Conservation (phyloP, 1,139 yeast genomes). For the Debaryomyces nepalensis region DNA sequence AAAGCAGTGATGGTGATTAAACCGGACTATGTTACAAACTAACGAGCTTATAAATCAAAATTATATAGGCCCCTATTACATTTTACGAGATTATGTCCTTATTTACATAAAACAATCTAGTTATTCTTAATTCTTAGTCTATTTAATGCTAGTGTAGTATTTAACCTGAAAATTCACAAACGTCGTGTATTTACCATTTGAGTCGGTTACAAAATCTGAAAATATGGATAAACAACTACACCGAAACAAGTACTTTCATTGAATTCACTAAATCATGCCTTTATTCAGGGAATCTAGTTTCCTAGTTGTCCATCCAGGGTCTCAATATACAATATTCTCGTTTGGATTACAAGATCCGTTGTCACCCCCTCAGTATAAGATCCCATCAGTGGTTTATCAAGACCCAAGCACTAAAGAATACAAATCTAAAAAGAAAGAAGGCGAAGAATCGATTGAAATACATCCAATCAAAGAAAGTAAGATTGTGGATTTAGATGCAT, state of each 20-base stretch:
- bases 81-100: not conserved
- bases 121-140: not conserved
- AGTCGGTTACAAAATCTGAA: not conserved
- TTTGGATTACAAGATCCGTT: conserved; percentile 83
- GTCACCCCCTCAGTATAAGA: conserved; percentile 72
- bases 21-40: not conserved
- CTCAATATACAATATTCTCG: conserved; percentile 71
- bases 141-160: not conserved
- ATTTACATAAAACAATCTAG: not conserved
- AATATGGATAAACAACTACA: conserved; percentile 7
- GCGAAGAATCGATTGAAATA: conserved; percentile 46
- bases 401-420: conserved; percentile 47
- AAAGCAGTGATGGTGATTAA: conserved; percentile 22
- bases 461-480: conserved; percentile 67
- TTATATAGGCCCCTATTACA: not conserved
- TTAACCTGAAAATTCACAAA: not conserved
- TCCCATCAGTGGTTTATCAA: conserved; percentile 77
- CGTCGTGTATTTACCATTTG: conserved; percentile 2
- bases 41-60: not conserved
- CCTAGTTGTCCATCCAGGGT: conserved; percentile 80
- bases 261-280: conserved; percentile 43
- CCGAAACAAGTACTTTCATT: not conserved
- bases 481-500: conserved; percentile 70
- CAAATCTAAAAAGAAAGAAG: conserved; percentile 39
- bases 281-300: conserved; percentile 64